Percentiles rank a stretch among this genome's conserved stretches.
Conservation (phyloP, 192 early-diverging fungal species). For the Kickxella alabastrina region DNA sequence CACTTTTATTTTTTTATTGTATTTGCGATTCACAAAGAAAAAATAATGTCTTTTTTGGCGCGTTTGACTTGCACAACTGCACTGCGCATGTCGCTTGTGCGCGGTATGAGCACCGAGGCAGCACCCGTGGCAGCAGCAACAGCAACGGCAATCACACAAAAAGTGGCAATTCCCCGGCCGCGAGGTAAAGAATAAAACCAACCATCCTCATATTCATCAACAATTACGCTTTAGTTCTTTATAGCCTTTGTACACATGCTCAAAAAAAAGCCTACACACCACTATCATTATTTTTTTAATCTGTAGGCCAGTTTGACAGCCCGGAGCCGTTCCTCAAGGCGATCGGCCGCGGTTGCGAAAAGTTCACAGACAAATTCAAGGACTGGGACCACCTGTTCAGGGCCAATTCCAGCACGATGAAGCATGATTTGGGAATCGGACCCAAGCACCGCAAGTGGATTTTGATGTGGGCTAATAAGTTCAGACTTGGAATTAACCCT, state of each 20-base stretch:
- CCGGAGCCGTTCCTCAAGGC: constrained; percentile 37
- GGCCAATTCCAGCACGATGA: constrained; percentile 53
- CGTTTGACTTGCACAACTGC: constrained; percentile 11
- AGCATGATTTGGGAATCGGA: constrained; percentile 53
- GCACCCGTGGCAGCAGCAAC: neutral
- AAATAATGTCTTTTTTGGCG: constrained; percentile 21
- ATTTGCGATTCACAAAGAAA: no score
- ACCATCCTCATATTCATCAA: no score
- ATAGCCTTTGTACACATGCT: no score
- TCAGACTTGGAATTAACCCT: constrained; percentile 53
- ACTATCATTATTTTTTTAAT: no score
- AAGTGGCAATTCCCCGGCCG: constrained; percentile 15
- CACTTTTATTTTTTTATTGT: no score
- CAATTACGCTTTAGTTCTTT: no score
- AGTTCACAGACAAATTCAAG: constrained; percentile 45
- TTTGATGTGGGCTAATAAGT: constrained; percentile 55
- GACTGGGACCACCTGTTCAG: constrained; percentile 64
- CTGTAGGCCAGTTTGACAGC: constrained; percentile 25
- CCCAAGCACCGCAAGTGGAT: constrained; percentile 65
- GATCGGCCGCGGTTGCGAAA: constrained; percentile 52
- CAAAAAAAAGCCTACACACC: no score
- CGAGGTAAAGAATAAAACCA: constrained; percentile 18
- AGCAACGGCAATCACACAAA: neutral
- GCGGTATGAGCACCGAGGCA: constrained; percentile 19
- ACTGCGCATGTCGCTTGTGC: constrained; percentile 8